These are phyloP conservation scores for Cladosporium austrohemisphaericum DNA, from an alignment of 2,329 filamentous ascomycete genomes.

Conservation along the genomic window DNA sequence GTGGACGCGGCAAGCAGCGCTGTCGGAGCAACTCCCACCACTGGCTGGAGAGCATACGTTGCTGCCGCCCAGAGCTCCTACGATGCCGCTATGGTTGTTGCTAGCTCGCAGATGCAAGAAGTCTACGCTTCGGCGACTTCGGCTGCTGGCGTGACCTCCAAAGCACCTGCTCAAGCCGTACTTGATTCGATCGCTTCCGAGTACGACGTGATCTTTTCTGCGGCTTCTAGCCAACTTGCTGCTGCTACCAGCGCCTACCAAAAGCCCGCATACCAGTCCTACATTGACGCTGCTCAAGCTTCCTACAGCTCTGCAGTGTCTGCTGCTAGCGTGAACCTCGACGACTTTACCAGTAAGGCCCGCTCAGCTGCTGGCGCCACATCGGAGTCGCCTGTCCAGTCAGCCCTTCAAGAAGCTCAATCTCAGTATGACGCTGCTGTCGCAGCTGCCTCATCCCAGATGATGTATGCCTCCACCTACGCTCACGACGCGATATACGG, in stretches of 20 bases:
- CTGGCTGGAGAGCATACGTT: constrained; percentile 65
- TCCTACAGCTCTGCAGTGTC: constrained; percentile 27
- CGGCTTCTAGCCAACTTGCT: constrained; percentile 43
- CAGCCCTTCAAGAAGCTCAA: constrained; percentile 21
- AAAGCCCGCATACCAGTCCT: constrained; percentile 59
- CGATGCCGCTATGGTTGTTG: constrained; percentile 31
- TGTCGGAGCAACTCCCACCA: constrained; percentile 64
- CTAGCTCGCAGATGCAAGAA: constrained; percentile 28
- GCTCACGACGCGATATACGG: constrained; percentile 47
- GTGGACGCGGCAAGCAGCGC: constrained; percentile 67
- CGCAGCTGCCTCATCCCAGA: constrained; percentile 33
- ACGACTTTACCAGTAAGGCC: constrained; percentile 19
- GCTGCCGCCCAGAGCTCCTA: constrained; percentile 53
- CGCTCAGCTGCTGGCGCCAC: constrained; percentile 21
- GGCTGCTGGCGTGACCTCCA: constrained; percentile 22
- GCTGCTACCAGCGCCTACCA: constrained; percentile 35
- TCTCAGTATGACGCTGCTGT: constrained; percentile 22
- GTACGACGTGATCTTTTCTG: constrained; percentile 29
- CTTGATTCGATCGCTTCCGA: constrained; percentile 30
- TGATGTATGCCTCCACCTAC: constrained; percentile 44
- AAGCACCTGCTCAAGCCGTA: constrained; percentile 26
- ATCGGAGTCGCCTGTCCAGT: constrained; percentile 20
- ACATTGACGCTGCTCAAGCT: constrained; percentile 58
- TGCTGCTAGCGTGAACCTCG: constrained; percentile 24
- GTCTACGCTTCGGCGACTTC: constrained; percentile 25